Base-by-base conservation (phyloP, 2,329 filamentous ascomycete species). In the Colletotrichum horii region DNA sequence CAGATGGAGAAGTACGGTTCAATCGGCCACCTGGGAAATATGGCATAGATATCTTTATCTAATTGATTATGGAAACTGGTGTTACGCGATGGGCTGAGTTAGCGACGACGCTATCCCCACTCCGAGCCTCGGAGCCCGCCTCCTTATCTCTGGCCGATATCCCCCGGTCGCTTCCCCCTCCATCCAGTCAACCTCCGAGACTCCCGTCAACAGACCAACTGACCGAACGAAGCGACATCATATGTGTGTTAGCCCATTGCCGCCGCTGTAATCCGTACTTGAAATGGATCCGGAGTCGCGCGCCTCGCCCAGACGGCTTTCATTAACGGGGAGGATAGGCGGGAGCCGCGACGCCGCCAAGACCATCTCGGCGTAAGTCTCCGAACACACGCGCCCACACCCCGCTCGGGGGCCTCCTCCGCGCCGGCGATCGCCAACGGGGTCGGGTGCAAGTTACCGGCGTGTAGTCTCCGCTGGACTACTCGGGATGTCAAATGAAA, bases 331-430 rank as follows among this genome's bases (percentile, higher is more conserved):
- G 16, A 28, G 61, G n/a, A 60, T 66, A 15, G 68, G 61, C 12
- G 52, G 38, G 28, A 36, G 67, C 26, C 72, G 68, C 38, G 72
- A 75, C 8, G 52, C 52, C 14, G 72, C 68, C 19, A 75, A 75
- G 55, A 62, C 72, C 19, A 71, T 75, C 30, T 75, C 72, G 72
- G 72, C 72, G 72, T 75, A 48, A 61, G 72, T 75, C 55, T 75
- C 72, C 72, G 72, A 61, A 43, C 9, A 5, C 28, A 60, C 26
- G 9, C 56, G 28, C 28, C 28, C 28, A 32, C 32, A 28, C 66
- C 38, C 38, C 38, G 19, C 38, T 48, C 55, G 34, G 22, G 19
- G 22, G 8, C 26, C 22, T 24, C 26, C 52, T 32, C 56, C 26
- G 56, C 19, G 15, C 38, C 8, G 26, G 19, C 15, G 56, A 30